Base-by-base conservation (phyloP, 1,284 basidiomycete genomes). In the Boletus sp. region DNA sequence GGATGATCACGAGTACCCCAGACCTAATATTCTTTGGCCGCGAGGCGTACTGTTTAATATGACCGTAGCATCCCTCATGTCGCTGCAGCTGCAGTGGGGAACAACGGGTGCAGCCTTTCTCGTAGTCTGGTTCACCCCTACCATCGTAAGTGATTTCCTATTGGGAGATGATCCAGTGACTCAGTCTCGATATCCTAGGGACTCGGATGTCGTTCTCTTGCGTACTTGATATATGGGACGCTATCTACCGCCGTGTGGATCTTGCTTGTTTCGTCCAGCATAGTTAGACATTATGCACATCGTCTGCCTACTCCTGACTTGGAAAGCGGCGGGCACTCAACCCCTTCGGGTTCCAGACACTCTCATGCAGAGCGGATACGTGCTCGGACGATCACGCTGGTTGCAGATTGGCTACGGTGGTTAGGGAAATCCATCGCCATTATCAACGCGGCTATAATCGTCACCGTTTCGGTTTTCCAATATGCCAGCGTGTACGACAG, bases 131-230 rank as follows among this genome's bases (percentile, higher is more conserved):
- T 74, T 68, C 44, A 80, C 76, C 1, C 78, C 78, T 4, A 77
- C 78, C 1, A 33, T 55, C 7, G 71, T 69, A n/a, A 56, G 67
- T 35, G 20, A 15, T 33, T 57, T 31, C 2, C 8, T 6, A 16
- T 4, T 2, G 7, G 16, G n/a, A 22, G 33, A 35, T 35, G 22
- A 43, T n/a, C 4, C 1, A n/a, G 18, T 51, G 35, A 54, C 44
- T 53, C 9, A 33, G 39, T 12, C 5, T 43, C 4, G 4, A 55
- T n/a, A 16, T 39, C 6, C 13, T 8, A 69, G 68, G 61, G 65
- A 33, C 57, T 80, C 2, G 78, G 77, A 3, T 80, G 79, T 56
- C 74, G 77, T 44, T 76, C 76, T 6, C 69, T 71, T 1, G 61
- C 72, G 1, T 78, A 77, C 57, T 15, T 79, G 42, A 29, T 74